Evolutionary conservation across 306 rosid species (phyloP).

Genomic region (Inga oerstediana): DNA sequence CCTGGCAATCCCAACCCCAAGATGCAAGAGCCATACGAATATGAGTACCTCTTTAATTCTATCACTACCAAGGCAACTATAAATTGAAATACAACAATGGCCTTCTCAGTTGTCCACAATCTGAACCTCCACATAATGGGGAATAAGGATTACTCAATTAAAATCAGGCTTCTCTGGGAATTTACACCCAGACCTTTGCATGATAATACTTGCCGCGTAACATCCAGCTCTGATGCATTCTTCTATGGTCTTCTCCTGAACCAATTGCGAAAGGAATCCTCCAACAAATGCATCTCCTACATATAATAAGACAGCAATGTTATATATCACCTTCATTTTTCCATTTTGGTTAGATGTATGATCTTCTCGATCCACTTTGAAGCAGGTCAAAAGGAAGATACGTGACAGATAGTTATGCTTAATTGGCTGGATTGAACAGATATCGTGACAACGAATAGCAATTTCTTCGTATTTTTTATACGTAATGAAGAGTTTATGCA

Average conservation of each 20-base stretch:
- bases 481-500: neutral
- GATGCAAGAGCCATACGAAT: slow-evolving; percentile 8
- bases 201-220: slow-evolving; percentile 79
- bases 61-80: neutral
- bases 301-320: neutral
- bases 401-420: neutral
- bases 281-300: neutral
- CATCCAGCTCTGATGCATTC: slow-evolving; percentile 83
- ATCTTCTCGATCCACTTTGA: neutral
- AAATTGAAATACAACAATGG: slow-evolving; percentile 18
- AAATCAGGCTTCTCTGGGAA: slow-evolving; percentile 91
- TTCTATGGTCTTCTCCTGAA: slow-evolving; percentile 67
- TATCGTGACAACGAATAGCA: neutral
- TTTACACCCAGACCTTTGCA: slow-evolving; percentile 91
- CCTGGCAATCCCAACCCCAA: slow-evolving; percentile 31
- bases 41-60: neutral
- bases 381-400: neutral
- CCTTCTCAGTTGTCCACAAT: slow-evolving; percentile 23
- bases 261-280: neutral
- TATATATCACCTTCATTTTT: slow-evolving; percentile 1
- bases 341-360: neutral
- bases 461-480: neutral
- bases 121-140: slow-evolving; percentile 13
- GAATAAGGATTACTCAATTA: slow-evolving; percentile 30
- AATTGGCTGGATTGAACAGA: neutral